Evolutionary conservation across 2,329 filamentous ascomycete species (phyloP).

Genomic region (Paraphaeosphaeria sporulosa): DNA sequence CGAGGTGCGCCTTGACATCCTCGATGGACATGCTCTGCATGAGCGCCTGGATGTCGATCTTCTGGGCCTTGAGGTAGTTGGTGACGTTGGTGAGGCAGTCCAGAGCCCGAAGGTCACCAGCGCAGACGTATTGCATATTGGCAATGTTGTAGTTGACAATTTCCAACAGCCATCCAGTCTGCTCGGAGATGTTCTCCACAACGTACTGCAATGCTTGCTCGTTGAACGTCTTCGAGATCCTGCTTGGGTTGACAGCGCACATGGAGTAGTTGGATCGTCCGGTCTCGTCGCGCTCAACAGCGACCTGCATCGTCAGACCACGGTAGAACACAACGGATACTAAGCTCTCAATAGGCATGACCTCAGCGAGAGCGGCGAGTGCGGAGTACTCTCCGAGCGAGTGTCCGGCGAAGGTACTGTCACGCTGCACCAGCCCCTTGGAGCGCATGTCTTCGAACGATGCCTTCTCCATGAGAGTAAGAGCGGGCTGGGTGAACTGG

Average conservation of each 20-base stretch:
- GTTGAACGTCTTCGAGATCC: constrained; percentile 98
- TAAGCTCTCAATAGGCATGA: constrained; percentile 99
- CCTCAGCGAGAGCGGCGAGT: constrained; percentile 91
- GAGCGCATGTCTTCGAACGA: constrained; percentile 99
- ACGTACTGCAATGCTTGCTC: constrained; percentile 97
- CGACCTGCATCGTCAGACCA: constrained; percentile 98
- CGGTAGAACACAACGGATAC: constrained; percentile 99
- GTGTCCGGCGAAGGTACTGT: constrained; percentile 97
- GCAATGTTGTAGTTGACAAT: constrained; percentile 94
- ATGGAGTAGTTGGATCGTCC: constrained; percentile 98
- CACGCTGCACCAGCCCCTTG: constrained; percentile 92
- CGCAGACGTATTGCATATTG: constrained; percentile 74
- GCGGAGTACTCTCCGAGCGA: constrained; percentile 98
- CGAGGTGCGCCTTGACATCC: constrained; percentile 87
- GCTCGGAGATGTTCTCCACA: constrained; percentile 91
- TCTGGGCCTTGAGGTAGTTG: constrained; percentile 96
- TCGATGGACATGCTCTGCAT: constrained; percentile 87
- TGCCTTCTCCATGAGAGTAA: constrained; percentile 99
- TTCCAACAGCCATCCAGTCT: constrained; percentile 93
- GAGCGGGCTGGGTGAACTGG: constrained; percentile 96
- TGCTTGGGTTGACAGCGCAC: constrained; percentile 98
- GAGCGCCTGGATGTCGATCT: constrained; percentile 94
- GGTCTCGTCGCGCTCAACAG: constrained; percentile 91
- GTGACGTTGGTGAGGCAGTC: constrained; percentile 78
- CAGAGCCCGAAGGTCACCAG: constrained; percentile 71